These are phyloP conservation scores for Aureobasidium subglaciale DNA, from an alignment of 2,329 filamentous ascomycete species.

Conservation along the genomic window DNA sequence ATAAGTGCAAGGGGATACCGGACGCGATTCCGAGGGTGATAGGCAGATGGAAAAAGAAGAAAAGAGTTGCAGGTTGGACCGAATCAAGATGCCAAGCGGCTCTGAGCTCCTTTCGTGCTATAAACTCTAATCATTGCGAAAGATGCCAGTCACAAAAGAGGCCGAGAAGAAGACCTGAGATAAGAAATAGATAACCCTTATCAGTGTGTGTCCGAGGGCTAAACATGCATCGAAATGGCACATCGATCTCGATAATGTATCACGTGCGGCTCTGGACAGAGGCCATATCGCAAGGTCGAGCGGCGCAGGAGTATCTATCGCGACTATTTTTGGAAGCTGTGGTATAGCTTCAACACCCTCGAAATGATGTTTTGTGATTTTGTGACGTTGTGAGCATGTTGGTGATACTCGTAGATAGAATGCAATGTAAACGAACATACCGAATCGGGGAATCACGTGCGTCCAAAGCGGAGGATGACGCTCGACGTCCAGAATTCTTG, in stretches of 20 bases:
- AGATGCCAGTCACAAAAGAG: neutral
- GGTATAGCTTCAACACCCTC: too few relatives aligned
- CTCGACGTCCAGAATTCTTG: constrained; percentile 7
- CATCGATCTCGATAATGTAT: neutral
- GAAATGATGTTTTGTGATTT: too few relatives aligned
- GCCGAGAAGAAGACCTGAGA: neutral
- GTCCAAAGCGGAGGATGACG: neutral
- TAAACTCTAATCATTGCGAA: neutral
- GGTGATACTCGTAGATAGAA: too few relatives aligned
- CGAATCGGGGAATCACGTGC: too few relatives aligned
- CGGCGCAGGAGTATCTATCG: too few relatives aligned
- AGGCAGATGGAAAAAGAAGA: neutral
- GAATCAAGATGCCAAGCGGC: neutral
- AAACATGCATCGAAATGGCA: too few relatives aligned
- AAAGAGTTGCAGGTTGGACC: neutral
- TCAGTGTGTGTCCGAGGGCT: neutral
- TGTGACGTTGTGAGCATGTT: too few relatives aligned
- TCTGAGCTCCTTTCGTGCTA: neutral
- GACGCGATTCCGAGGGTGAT: neutral
- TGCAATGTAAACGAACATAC: too few relatives aligned
- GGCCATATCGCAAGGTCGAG: neutral
- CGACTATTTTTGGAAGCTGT: too few relatives aligned
- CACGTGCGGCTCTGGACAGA: neutral
- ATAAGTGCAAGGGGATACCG: neutral
- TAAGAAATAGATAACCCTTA: neutral